Evolutionary conservation across 2,329 filamentous ascomycete species (phyloP).

Genomic region (Fusarium sp.): DNA sequence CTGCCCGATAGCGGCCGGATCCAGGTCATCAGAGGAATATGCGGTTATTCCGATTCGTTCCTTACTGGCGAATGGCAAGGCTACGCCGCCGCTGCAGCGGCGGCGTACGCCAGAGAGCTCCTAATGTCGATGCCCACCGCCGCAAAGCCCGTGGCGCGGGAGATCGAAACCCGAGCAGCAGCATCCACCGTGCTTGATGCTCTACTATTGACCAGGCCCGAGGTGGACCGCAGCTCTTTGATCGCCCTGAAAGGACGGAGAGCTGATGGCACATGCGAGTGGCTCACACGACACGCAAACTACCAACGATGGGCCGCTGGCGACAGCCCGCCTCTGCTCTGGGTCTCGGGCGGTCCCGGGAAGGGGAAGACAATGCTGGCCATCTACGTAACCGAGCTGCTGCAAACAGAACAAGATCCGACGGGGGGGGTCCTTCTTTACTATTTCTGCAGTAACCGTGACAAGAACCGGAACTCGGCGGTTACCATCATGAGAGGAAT

Average conservation of each 20-base stretch:
- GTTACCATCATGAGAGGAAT: constrained; percentile 4
- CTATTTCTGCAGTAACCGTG: constrained; percentile 9
- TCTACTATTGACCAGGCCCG: constrained; percentile 5
- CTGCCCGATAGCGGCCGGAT: neutral
- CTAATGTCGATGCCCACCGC: neutral
- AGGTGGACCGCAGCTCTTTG: neutral
- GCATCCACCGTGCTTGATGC: constrained; percentile 1
- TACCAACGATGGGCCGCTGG: neutral
- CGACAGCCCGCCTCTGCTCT: neutral
- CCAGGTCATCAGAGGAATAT: neutral
- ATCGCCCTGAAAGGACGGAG: constrained; percentile 4
- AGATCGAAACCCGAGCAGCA: neutral
- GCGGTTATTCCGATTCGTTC: neutral
- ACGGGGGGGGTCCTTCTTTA: neutral
- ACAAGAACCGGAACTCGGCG: constrained; percentile 1
- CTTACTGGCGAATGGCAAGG: neutral
- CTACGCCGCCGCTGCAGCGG: neutral
- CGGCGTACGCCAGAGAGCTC: constrained; percentile 1
- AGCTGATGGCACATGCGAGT: constrained; percentile 5
- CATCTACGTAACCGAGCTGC: neutral
- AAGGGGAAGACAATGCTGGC: constrained; percentile 7
- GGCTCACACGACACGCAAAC: neutral
- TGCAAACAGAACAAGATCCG: neutral
- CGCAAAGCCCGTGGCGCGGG: neutral
- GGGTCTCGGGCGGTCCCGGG: constrained; percentile 1